Evolutionary conservation across 257 asterid species (phyloP).

Genomic region (Marsdenia floribunda): DNA sequence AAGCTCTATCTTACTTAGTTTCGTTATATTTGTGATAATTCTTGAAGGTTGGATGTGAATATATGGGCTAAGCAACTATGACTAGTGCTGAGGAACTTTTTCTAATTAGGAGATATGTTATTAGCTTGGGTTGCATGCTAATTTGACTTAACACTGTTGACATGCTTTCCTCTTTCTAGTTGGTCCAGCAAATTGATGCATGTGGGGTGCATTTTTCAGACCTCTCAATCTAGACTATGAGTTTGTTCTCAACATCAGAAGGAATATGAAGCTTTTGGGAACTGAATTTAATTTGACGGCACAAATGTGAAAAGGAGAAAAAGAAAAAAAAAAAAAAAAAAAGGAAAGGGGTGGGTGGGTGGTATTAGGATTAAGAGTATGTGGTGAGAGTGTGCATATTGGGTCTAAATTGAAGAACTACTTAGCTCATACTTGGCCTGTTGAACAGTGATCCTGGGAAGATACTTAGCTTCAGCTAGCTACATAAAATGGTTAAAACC

Average conservation of each 20-base stretch:
- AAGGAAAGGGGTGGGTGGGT: too few relatives aligned
- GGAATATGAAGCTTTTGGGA: background rate
- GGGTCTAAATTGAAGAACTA: background rate
- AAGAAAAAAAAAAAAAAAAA: too few relatives aligned
- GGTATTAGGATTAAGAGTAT: background rate
- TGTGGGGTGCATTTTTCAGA: background rate
- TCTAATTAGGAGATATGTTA: background rate
- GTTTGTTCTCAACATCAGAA: background rate
- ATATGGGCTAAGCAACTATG: background rate
- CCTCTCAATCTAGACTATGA: background rate
- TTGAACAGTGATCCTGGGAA: background rate
- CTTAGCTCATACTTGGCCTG: background rate
- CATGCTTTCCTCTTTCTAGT: background rate
- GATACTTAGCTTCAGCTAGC: background rate
- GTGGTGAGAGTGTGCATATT: background rate
- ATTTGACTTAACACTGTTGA: background rate
- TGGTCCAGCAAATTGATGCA: background rate
- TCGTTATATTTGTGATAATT: background rate
- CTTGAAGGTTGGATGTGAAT: background rate
- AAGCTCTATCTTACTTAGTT: conserved; percentile 5
- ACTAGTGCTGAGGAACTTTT: background rate
- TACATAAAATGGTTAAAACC: background rate
- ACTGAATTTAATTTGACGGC: background rate
- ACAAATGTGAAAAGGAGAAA: background rate
- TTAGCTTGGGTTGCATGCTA: background rate